Percentiles rank a stretch among this genome's conserved stretches.
These are phyloP conservation scores for Exophiala sp. DNA, from an alignment of 2,329 filamentous ascomycete genomes.

Conservation along the genomic window DNA sequence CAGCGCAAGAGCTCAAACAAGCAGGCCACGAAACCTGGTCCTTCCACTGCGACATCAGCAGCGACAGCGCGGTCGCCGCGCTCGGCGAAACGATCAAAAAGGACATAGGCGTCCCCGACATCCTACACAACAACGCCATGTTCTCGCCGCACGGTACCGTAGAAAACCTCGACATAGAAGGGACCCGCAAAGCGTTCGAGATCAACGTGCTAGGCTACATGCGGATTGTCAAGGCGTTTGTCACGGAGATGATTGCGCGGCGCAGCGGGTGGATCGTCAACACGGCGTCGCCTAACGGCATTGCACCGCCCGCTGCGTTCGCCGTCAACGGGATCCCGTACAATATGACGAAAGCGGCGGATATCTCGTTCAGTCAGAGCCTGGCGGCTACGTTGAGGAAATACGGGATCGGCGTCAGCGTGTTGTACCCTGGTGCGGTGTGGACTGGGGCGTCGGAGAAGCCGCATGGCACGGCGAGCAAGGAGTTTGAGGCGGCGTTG, in stretches of 20 bases:
- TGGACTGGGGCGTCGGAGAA: background rate
- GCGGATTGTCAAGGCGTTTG: background rate
- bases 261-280: constrained; percentile 1
- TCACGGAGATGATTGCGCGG: background rate
- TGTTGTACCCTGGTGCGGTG: background rate
- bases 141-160: background rate
- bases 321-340: background rate
- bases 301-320: background rate
- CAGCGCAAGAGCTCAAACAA: background rate
- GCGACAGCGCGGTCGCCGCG: background rate
- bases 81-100: background rate
- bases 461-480: background rate
- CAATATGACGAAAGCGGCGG: constrained; percentile 1
- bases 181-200: background rate
- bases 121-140: constrained; percentile 5
- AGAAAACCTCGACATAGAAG: background rate
- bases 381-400: background rate
- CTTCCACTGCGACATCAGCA: background rate
- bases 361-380: constrained; percentile 1
- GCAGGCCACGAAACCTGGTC: background rate
- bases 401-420: background rate
- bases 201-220: constrained; percentile 5
- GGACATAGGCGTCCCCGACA: constrained; percentile 1
- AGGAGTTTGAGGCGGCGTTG: background rate
- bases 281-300: constrained; percentile 1